These are phyloP conservation scores for Eutrema salsugineum DNA, from an alignment of 441 rosid genomes.

Conservation along the genomic window DNA sequence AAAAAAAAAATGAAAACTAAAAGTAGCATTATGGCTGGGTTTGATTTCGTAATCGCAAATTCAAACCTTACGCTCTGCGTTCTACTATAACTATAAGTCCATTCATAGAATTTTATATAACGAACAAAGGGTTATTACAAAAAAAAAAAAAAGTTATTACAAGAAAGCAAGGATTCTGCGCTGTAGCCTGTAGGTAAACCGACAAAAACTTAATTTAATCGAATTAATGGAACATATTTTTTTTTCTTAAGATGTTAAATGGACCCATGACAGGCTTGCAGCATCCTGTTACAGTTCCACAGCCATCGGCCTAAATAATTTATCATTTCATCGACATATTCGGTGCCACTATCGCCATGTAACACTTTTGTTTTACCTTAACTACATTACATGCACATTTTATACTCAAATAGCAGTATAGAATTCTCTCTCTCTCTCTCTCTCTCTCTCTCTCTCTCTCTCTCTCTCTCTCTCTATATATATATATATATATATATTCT, in stretches of 20 bases:
- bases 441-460: too few relatives aligned
- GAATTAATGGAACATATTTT: not conserved
- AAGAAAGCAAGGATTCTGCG: not conserved
- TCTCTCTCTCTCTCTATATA: too few relatives aligned
- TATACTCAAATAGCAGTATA: not conserved
- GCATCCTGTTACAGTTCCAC: not conserved
- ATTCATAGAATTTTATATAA: too few relatives aligned
- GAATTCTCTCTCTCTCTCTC: too few relatives aligned
- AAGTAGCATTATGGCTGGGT: not conserved
- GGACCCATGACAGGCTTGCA: constrained; percentile 33
- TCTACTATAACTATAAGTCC: too few relatives aligned
- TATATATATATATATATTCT: not conserved
- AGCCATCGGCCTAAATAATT: constrained; percentile 6
- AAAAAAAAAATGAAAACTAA: not conserved
- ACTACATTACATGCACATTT: not conserved
- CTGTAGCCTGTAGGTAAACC: not conserved
- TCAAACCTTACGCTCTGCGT: not conserved
- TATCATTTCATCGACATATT: constrained; percentile 20
- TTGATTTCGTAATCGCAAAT: not conserved
- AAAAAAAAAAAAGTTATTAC: not conserved
- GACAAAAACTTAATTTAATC: not conserved
- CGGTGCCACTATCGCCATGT: too few relatives aligned
- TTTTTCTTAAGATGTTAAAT: not conserved
- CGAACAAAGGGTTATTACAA: too few relatives aligned
- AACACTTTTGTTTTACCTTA: constrained; percentile 19